Conservation (phyloP, 1,284 basidiomycete genomes). For the Salmacisia buchloeana region DNA sequence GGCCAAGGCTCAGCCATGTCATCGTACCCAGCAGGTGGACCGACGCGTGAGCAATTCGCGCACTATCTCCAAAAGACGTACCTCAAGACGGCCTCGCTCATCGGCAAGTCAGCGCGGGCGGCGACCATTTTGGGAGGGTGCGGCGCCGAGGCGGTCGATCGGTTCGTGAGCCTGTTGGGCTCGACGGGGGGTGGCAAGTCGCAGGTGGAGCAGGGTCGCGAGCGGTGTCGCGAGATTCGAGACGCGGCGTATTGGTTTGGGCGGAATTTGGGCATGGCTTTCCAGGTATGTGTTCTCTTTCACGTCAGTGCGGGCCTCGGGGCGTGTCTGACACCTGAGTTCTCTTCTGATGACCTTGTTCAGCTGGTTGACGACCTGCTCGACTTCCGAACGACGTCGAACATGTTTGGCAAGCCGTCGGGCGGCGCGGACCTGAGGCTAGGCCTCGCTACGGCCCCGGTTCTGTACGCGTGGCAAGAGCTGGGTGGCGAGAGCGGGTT, state of each 20-base stretch:
- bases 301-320: no score
- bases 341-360: slow-evolving; percentile 10
- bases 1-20: background rate
- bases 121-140: slow-evolving; percentile 85
- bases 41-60: slow-evolving; percentile 65
- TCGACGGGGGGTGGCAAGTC: background rate
- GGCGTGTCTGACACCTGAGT: slow-evolving; percentile 10
- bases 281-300: slow-evolving; percentile 54
- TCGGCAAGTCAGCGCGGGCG: slow-evolving; percentile 86
- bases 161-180: background rate
- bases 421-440: slow-evolving; percentile 77
- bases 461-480: slow-evolving; percentile 90
- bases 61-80: slow-evolving; percentile 90
- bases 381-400: slow-evolving; percentile 68
- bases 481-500: slow-evolving; percentile 58
- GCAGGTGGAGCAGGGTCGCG: slow-evolving; percentile 12
- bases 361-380: slow-evolving; percentile 80
- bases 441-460: slow-evolving; percentile 84
- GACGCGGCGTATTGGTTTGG: slow-evolving; percentile 91
- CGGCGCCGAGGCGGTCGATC: slow-evolving; percentile 52
- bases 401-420: slow-evolving; percentile 71
- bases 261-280: slow-evolving; percentile 68
- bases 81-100: slow-evolving; percentile 89
- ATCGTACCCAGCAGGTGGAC: slow-evolving; percentile 19
- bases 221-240: slow-evolving; percentile 60